Base-by-base conservation (phyloP, 2,329 filamentous ascomycete species). In the Diaporthe sp. region DNA sequence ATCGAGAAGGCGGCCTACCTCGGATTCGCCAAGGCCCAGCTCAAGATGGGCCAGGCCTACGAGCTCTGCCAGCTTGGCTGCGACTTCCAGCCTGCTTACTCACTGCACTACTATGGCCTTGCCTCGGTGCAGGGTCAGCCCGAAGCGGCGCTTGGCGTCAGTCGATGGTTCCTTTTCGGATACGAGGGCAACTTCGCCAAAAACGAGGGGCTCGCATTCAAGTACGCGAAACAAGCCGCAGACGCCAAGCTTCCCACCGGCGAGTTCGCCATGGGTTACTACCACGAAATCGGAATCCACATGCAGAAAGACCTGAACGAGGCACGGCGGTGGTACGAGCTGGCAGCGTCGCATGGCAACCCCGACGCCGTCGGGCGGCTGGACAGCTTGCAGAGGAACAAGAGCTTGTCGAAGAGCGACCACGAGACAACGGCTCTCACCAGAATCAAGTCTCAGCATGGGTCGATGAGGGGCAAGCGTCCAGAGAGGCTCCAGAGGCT, bases 91-190 rank as follows among this genome's bases (percentile, higher is more conserved):
- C 96, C 97, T 1, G 93, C 95, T 0, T 89, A 97, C 73, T 98
- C 96, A 1, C 85, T 99, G 71, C 97, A 99, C 82, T 99, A 99
- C 86, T 98, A 98, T 80, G 94, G 95, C 50, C 88, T 99, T 42
- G 96, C 97, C 30, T 94, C 97, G 17, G 92, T 94, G 77, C 97
- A 98, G 84, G 96, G 96, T 25, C 95, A 98, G 79, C 88, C 95
- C 0, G 97, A 99, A 82, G 97, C 96, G 0, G 95, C 98, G 75
- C 94, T 99, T 84, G 95, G 96, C 37, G 95, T 99, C 75, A 98
- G 96, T 84, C 97, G 98, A 83, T 99, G 97, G 97, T 99, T 98
- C 81, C 88, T 99, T 37, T 98, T 97, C 80, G 97, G 97, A 3
- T 96, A 97, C 77, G 96, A 98, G 78, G 93, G 93, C 30, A 89